These are phyloP conservation scores for Lagenidium giganteum DNA, from an alignment of 352 stramenopile species.

Conservation along the genomic window DNA sequence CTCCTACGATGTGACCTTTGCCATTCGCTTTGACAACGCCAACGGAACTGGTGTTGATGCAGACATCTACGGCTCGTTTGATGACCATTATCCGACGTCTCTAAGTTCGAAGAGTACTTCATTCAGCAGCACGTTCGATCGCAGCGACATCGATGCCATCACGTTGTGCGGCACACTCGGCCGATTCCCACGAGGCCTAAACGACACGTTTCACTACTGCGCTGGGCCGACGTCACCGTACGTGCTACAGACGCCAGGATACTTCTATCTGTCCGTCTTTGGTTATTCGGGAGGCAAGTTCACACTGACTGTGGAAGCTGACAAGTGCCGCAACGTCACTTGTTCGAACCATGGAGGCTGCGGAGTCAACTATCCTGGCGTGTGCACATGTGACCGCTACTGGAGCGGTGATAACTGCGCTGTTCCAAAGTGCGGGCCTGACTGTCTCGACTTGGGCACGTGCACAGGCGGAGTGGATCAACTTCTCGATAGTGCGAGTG, in stretches of 20 bases:
- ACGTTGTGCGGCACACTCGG: conserved; percentile 50
- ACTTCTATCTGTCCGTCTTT: conserved; percentile 51
- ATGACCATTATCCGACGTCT: conserved; percentile 34
- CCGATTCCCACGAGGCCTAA: conserved; percentile 36
- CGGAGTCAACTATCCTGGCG: conserved; percentile 37
- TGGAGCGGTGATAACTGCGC: conserved; percentile 62
- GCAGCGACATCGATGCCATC: conserved; percentile 37
- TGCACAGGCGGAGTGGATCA: too few species aligned
- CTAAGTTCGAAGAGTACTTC: conserved; percentile 26
- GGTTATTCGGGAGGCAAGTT: conserved; percentile 31
- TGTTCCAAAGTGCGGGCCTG: conserved; percentile 46
- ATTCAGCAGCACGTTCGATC: conserved; percentile 29
- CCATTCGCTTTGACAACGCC: conserved; percentile 20
- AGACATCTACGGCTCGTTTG: conserved; percentile 61
- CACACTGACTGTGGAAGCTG: conserved; percentile 32
- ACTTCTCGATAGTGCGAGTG: too few species aligned
- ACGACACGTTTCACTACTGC: conserved; percentile 40
- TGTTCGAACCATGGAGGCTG: conserved; percentile 45
- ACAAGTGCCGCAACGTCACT: conserved; percentile 41
- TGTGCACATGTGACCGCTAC: conserved; percentile 53
- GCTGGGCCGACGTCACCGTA: conserved; percentile 31
- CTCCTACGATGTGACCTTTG: conserved; percentile 54
- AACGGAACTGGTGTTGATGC: conserved; percentile 20
- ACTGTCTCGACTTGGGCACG: conserved; percentile 45
- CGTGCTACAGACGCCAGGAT: conserved; percentile 33